Base-by-base conservation (phyloP, 352 stramenopile genomes). In the Hyaloperonospora arabidopsidis region DNA sequence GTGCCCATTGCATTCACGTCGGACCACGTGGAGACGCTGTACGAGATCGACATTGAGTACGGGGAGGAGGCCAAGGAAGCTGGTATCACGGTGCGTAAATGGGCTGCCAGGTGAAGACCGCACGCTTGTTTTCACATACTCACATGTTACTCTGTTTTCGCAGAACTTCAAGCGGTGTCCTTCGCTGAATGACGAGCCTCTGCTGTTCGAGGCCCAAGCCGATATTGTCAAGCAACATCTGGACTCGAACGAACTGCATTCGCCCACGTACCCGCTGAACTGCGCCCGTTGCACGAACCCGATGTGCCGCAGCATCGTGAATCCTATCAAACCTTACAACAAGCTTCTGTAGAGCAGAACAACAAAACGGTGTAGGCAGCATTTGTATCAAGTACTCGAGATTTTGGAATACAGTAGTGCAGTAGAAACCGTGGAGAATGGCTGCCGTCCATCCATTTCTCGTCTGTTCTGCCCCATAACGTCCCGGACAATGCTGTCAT, bases 11-110 rank as follows among this genome's bases (percentile, higher is more conserved):
- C 85, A 44, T 99, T 99, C 74, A 98, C 98, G 21, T 98, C 87
- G 46, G 97, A 99, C 75, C 96, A 99, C 72, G 98, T 99, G 53
- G 96, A 99, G 70, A 99, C 97, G 32, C 83, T 99, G 39, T 98
- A 98, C 71, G 97, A 99, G 72, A 99, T 99, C 65, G 97, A 98
- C 78, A 97, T 99, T 59, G 97, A 99, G 73, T 99, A 99, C 70
- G 79, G 85, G 23, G 93, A 99, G 61, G 77, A 99, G 39, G 97
- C 97, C 11, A 54, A 97, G 44, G 89, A 97, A 49, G 88, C 78
- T 56, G 96, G 96, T 45, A 97, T 98, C 56, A 84, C 74, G 48
- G 90, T 86, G 45, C 38, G 67, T 72, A 38, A 15, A 38, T 32
- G 25, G 25, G 25, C 8, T 32, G 25, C 25, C 25, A 4, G 8